These are phyloP conservation scores for Sphaerosporella brunnea DNA, from an alignment of 495 filamentous ascomycete species.

Conservation along the genomic window DNA sequence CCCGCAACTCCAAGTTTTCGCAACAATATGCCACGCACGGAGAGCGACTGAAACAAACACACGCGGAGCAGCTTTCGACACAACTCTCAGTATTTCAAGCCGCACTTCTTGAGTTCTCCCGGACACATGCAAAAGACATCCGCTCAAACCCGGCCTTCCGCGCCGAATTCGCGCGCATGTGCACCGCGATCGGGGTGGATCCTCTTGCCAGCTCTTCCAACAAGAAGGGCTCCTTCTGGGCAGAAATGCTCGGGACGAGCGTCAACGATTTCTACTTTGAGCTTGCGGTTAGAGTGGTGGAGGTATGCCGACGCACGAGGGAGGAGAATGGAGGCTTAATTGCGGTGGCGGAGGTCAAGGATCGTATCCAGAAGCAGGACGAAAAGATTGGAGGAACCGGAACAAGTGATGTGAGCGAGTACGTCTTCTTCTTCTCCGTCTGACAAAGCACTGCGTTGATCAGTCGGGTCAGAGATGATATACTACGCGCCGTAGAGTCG, in stretches of 20 bases:
- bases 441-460: too few relatives aligned
- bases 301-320: conserved; percentile 73
- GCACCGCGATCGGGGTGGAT: conserved; percentile 88
- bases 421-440: too few relatives aligned
- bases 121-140: conserved; percentile 85
- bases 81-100: conserved; percentile 93
- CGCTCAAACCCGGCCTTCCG: conserved; percentile 88
- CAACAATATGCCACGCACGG: conserved; percentile 82
- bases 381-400: conserved; percentile 56
- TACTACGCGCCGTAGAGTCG: conserved; percentile 73
- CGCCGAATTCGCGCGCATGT: conserved; percentile 96
- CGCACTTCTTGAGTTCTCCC: conserved; percentile 79
- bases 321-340: conserved; percentile 86
- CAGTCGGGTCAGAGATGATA: conserved; percentile 83
- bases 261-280: conserved; percentile 99
- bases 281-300: conserved; percentile 80
- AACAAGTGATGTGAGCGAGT: conserved; percentile 35
- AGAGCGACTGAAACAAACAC: conserved; percentile 56
- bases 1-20: conserved; percentile 58
- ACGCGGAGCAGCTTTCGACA: conserved; percentile 66
- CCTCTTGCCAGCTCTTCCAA: conserved; percentile 58
- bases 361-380: conserved; percentile 40
- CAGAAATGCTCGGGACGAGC: conserved; percentile 70
- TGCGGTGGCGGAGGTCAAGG: conserved; percentile 61
- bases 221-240: conserved; percentile 58